phyloP scores from a whole-genome alignment of 1,139 yeast genomes.

The Magnusiomyces magnusii region DNA sequence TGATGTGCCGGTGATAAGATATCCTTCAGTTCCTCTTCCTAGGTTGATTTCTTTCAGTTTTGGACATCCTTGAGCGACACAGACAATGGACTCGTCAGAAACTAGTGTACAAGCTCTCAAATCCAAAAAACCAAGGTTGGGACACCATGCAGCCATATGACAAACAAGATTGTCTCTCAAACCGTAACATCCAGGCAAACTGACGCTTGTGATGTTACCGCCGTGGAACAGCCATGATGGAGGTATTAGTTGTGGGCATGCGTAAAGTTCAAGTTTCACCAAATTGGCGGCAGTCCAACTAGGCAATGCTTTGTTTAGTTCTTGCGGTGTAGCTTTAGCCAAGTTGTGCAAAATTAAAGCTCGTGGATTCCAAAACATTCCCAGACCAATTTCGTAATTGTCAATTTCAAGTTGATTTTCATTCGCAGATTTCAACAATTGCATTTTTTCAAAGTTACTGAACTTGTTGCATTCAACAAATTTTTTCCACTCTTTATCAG shows the following conservation, averaged over 20 bases:
- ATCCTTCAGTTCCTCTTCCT: no score
- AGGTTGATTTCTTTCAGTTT: no score
- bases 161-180: constrained; percentile 55
- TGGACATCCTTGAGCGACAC: constrained; percentile 74
- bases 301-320: constrained; percentile 38
- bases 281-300: constrained; percentile 42
- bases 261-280: constrained; percentile 68
- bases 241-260: constrained; percentile 70
- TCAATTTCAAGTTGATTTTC: no score
- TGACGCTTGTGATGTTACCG: constrained; percentile 45
- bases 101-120: constrained; percentile 78
- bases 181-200: constrained; percentile 62
- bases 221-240: constrained; percentile 40
- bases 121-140: constrained; percentile 58
- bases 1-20: constrained; percentile 63
- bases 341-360: constrained; percentile 47
- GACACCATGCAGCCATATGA: constrained; percentile 47
- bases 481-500: constrained; percentile 41
- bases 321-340: constrained; percentile 36
- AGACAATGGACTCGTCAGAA: constrained; percentile 65
- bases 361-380: constrained; percentile 24
- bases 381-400: no score
- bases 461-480: constrained; percentile 30
- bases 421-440: no score
- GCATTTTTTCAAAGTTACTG: background rate